Conservation (phyloP, 345 rosid genomes). For the Dipteronia dyeriana region DNA sequence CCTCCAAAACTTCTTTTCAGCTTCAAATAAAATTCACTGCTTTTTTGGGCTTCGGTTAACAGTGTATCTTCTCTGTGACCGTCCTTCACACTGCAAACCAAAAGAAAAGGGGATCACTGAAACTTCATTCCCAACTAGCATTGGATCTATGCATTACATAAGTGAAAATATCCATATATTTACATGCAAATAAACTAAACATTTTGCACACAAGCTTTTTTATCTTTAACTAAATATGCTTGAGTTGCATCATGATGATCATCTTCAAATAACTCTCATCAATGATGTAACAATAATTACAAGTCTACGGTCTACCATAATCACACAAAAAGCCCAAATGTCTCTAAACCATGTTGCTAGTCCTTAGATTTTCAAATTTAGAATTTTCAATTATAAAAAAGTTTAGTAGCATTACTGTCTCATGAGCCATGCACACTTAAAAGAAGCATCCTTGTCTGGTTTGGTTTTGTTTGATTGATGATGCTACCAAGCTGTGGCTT, state of each 20-base stretch:
- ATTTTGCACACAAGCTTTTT: not conserved
- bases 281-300: not conserved
- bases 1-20: conserved; percentile 62
- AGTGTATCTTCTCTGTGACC: conserved; percentile 41
- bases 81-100: conserved; percentile 42
- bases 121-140: conserved; percentile 7
- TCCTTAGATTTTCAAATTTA: not conserved
- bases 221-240: not conserved
- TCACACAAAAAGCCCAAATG: not conserved
- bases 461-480: no score
- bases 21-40: conserved; percentile 44
- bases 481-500: no score
- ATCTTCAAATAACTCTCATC: not conserved
- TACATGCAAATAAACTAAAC: not conserved
- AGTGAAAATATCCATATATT: not conserved
- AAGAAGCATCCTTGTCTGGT: not conserved
- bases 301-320: not conserved
- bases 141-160: not conserved
- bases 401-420: not conserved
- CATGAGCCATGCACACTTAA: not conserved
- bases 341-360: not conserved
- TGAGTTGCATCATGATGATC: not conserved
- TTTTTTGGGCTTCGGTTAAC: conserved; percentile 44
- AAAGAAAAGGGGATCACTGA: conserved; percentile 33
- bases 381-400: not conserved